Evolutionary conservation across 2,329 filamentous ascomycete genomes (phyloP).

Genomic region (Grosmannia penicillata): DNA sequence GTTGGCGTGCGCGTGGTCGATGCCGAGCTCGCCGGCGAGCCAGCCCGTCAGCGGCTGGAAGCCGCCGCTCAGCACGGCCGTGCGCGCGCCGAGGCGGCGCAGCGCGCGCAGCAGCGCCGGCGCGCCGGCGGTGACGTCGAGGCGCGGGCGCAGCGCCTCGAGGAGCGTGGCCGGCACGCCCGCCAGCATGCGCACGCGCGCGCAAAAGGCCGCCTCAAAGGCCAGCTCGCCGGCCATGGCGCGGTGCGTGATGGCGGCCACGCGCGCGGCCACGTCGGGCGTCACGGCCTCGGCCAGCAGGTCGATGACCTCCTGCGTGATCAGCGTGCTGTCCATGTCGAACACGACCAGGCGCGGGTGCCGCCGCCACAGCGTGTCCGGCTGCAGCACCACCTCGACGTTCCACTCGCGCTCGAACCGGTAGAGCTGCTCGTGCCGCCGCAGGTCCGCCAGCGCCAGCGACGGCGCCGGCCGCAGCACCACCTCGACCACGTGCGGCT

Average conservation of each 20-base stretch:
- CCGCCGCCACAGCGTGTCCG: slow-evolving; percentile 56
- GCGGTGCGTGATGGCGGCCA: slow-evolving; percentile 78
- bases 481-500: slow-evolving; percentile 52
- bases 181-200: slow-evolving; percentile 65
- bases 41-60: slow-evolving; percentile 82
- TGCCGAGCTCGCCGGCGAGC: slow-evolving; percentile 66
- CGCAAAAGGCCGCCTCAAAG: slow-evolving; percentile 71
- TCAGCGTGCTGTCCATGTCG: slow-evolving; percentile 97
- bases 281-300: slow-evolving; percentile 71
- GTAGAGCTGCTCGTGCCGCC: slow-evolving; percentile 69
- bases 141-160: slow-evolving; percentile 55
- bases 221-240: slow-evolving; percentile 96
- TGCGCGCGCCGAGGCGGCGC: slow-evolving; percentile 67
- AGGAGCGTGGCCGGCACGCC: slow-evolving; percentile 71
- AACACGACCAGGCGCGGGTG: slow-evolving; percentile 85
- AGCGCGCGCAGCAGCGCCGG: slow-evolving; percentile 58
- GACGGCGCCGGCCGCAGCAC: slow-evolving; percentile 46
- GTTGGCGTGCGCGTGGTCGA: slow-evolving; percentile 84
- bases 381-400: slow-evolving; percentile 67
- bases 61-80: slow-evolving; percentile 81
- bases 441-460: slow-evolving; percentile 51
- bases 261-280: slow-evolving; percentile 60
- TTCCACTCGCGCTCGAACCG: slow-evolving; percentile 82
- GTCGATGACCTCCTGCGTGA: slow-evolving; percentile 95
- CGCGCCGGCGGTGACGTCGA: slow-evolving; percentile 74